Evolutionary conservation across 192 early-diverging fungal species (phyloP).

Genomic region (Gamsiella multidivaricata): DNA sequence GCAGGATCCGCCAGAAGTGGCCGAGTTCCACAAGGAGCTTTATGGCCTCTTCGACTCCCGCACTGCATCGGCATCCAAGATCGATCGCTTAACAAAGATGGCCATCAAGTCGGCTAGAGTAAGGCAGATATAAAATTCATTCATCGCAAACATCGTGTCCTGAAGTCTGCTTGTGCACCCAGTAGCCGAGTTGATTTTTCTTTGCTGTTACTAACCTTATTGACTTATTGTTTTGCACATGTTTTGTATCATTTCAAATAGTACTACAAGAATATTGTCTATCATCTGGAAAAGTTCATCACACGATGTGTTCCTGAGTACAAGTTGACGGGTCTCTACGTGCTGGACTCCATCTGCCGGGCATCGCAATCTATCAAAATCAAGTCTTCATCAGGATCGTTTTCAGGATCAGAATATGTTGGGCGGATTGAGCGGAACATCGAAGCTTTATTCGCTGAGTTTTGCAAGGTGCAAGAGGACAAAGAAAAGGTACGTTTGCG

Average conservation of each 20-base stretch:
- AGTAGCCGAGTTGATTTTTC: neutral
- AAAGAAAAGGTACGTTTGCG: constrained; percentile 55
- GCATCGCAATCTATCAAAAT: constrained; percentile 54
- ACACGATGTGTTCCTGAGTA: constrained; percentile 63
- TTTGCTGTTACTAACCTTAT: neutral
- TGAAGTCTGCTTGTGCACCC: too few relatives aligned
- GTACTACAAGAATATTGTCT: constrained; percentile 66
- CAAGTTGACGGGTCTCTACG: constrained; percentile 70
- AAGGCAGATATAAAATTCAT: neutral
- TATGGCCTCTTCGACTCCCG: constrained; percentile 55
- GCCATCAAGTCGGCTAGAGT: constrained; percentile 57
- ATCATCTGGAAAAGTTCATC: constrained; percentile 64
- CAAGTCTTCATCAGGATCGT: constrained; percentile 27
- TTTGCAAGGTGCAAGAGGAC: constrained; percentile 52
- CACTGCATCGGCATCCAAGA: constrained; percentile 54
- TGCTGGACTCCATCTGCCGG: constrained; percentile 68
- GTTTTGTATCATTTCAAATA: constrained; percentile 32
- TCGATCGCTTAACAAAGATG: constrained; percentile 55
- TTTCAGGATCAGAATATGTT: constrained; percentile 55
- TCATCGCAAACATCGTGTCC: neutral
- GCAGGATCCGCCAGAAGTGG: constrained; percentile 43
- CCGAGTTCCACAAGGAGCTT: constrained; percentile 55
- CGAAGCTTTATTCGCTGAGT: constrained; percentile 57
- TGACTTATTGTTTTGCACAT: too few relatives aligned
- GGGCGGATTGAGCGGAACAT: constrained; percentile 55